Evolutionary conservation across 192 early-diverging fungal species (phyloP).

Genomic region (Coemansia sp.): DNA sequence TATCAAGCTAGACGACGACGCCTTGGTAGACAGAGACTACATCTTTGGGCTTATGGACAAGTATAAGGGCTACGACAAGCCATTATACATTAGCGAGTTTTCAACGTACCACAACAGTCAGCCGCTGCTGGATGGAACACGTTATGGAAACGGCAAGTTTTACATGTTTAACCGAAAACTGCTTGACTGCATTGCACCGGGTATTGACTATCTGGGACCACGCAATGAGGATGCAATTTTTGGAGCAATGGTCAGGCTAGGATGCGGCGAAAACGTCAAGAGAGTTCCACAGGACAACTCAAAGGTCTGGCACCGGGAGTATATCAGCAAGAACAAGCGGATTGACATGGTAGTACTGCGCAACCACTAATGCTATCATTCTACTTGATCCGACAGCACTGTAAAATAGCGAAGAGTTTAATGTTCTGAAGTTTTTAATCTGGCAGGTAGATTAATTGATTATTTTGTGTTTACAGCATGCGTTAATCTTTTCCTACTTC

Average conservation of each 20-base stretch:
- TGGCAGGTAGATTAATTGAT: too few relatives aligned
- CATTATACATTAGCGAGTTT: conserved; percentile 32
- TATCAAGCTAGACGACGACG: conserved; percentile 37
- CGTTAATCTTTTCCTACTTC: too few relatives aligned
- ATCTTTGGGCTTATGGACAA: conserved; percentile 13
- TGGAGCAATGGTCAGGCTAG: conserved; percentile 3
- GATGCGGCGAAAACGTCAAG: conserved; percentile 1
- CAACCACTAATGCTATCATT: conserved; percentile 9
- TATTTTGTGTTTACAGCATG: too few relatives aligned
- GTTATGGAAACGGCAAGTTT: conserved; percentile 12
- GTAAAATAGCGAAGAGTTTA: too few relatives aligned
- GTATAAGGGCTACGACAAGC: conserved; percentile 4
- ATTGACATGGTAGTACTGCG: conserved; percentile 2
- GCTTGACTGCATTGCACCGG: conserved; percentile 2
- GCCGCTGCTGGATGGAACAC: not conserved
- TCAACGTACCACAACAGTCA: not conserved
- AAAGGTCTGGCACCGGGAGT: conserved; percentile 9
- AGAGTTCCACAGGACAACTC: conserved; percentile 5
- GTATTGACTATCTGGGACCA: not conserved
- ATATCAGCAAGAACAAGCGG: not conserved
- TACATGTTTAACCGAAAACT: conserved; percentile 18
- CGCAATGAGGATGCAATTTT: conserved; percentile 12
- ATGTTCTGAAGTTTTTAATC: too few relatives aligned
- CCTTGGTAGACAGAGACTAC: conserved; percentile 20
- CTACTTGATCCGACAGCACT: not conserved